Percentiles rank a stretch among this genome's conserved stretches.
Evolutionary conservation across 345 rosid species (phyloP).

Genomic region (Raphanus sativus): DNA sequence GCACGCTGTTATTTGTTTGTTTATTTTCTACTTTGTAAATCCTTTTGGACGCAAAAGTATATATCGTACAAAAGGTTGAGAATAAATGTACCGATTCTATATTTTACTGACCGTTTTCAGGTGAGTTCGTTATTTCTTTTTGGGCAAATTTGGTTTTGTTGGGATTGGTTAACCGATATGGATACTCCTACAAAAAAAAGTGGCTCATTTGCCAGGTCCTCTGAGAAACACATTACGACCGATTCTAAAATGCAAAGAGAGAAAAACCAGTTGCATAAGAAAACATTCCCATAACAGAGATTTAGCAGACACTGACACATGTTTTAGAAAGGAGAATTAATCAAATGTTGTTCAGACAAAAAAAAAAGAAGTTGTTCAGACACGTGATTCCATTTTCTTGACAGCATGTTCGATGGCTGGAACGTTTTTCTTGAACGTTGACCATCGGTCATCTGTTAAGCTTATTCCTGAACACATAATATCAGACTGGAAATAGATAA

Average conservation of each 20-base stretch:
- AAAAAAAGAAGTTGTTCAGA: too few relatives aligned
- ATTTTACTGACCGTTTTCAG: background rate
- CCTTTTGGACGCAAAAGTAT: background rate
- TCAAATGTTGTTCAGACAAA: too few relatives aligned
- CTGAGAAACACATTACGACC: constrained; percentile 2
- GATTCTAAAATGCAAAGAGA: background rate
- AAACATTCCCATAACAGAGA: background rate
- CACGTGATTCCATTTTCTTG: too few relatives aligned
- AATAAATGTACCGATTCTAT: background rate
- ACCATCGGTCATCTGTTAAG: too few relatives aligned
- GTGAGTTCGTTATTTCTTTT: background rate
- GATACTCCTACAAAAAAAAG: background rate
- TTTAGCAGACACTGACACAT: background rate
- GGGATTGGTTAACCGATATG: background rate
- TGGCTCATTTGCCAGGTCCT: background rate
- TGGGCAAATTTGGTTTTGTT: background rate
- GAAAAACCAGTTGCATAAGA: background rate
- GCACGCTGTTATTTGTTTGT: background rate
- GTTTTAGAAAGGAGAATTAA: too few relatives aligned
- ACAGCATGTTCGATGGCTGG: too few relatives aligned
- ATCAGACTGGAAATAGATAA: too few relatives aligned
- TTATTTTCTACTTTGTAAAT: background rate
- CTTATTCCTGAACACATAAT: too few relatives aligned
- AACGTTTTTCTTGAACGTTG: too few relatives aligned
- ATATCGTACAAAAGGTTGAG: background rate